Evolutionary conservation across 139 green algal genomes (phyloP), one percentile per base, ranked within the genome.

Genomic region (Ettlia oleoabundans): DNA sequence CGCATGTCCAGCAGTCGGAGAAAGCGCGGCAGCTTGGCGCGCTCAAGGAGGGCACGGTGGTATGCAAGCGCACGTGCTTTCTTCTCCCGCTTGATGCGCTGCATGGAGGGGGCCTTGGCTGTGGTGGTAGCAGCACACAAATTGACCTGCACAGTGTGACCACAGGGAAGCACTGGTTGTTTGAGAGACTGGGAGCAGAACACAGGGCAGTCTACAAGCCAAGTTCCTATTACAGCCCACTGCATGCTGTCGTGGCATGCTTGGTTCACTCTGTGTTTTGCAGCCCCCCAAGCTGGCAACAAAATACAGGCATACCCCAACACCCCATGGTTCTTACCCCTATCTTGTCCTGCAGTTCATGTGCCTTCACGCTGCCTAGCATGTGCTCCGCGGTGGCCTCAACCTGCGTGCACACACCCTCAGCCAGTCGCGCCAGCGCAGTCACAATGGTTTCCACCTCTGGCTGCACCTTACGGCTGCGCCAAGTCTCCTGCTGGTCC

Each of bases 1-100:
- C n/a, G 55, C 5, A 81, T 21, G 75, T 72, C 38, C n/a, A 81
- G 58, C 58, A 72, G n/a, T 55, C 75, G 75, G 55, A 81, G 58
- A 32, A 81, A 42, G 58, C 75, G 75, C 9, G 75, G 75, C 38
- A 81, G 55, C 13, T 58, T 26, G 75, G 4, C 32, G 3, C 40
- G 58, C 9, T 61, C n/a, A 2, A 58, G 55, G 38, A 81, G 40
- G 5, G 75, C 62, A 21, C 40, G 41, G 55, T 61, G 30, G 75
- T 81, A 72, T 9, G 58, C 58, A 1, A 21, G 35, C 3, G 75
- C 40, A 38, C 58, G n/a, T 28, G 30, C 53, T 15, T 32, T 30
- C 75, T 81, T 81, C 10, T 81, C 75, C 28, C 5, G n/a, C 55
- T 30, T 55, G 55, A 81, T 81, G 33, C 30, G 24, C 58, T 71